These are phyloP conservation scores for Fraxinus baroniana DNA, from an alignment of 305 asterid genomes.

Conservation along the genomic window DNA sequence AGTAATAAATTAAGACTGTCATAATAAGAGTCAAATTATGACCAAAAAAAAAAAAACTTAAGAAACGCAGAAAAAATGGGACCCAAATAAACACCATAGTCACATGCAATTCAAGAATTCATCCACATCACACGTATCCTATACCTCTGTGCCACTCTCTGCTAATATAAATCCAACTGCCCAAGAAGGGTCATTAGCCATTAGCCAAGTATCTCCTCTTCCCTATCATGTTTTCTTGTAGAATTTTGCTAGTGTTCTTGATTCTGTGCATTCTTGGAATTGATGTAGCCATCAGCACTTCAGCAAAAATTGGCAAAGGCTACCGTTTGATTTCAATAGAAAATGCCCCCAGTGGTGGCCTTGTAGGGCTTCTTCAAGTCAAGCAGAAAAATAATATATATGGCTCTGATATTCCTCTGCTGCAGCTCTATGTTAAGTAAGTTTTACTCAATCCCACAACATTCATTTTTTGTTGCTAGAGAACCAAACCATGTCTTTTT, in stretches of 20 bases:
- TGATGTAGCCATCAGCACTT: background rate
- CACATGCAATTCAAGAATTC: constrained; percentile 46
- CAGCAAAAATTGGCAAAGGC: constrained; percentile 67
- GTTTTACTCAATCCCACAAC: background rate
- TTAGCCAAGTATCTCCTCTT: constrained; percentile 7
- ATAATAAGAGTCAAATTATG: constrained; percentile 11
- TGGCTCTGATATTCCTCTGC: constrained; percentile 77
- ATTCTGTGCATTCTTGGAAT: background rate
- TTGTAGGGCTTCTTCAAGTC: constrained; percentile 68
- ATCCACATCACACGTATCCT: constrained; percentile 35
- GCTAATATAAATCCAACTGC: constrained; percentile 21
- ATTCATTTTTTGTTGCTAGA: no score
- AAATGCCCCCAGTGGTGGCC: constrained; percentile 68
- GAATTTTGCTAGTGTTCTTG: background rate
- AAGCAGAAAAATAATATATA: constrained; percentile 66
- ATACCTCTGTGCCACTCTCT: background rate
- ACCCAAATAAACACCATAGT: constrained; percentile 40
- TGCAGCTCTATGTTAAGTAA: constrained; percentile 87
- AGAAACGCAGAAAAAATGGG: constrained; percentile 23
- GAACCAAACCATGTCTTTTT: no score
- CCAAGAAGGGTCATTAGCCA: background rate
- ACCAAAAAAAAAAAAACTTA: background rate
- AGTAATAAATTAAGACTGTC: constrained; percentile 1
- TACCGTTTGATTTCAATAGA: constrained; percentile 66
- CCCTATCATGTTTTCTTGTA: background rate